A percentile compares a stretch with the other conserved stretches of the same genome.
Evolutionary conservation across 345 rosid genomes (phyloP).

Genomic region (Acer campestre): DNA sequence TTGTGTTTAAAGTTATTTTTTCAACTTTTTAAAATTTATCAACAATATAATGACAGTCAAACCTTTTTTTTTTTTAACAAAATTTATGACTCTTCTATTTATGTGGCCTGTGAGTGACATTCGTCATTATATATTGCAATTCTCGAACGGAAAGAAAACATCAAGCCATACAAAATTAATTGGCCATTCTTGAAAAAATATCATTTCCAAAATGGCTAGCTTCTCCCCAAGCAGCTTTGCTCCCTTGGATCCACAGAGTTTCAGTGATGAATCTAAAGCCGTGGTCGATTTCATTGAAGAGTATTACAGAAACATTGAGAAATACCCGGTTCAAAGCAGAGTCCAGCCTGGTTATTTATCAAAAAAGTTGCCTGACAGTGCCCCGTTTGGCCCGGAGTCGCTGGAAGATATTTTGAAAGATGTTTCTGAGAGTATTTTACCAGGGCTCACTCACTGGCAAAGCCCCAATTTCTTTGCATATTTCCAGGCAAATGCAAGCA

Average conservation of each 20-base stretch:
- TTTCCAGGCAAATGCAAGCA: conserved; percentile 35
- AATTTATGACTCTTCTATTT: too few relatives aligned
- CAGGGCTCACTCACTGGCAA: conserved; percentile 44
- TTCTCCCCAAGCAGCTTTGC: neutral
- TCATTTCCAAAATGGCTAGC: conserved; percentile 9
- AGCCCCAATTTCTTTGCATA: conserved; percentile 35
- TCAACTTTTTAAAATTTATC: too few relatives aligned
- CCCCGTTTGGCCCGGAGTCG: conserved; percentile 26
- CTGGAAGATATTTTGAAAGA: conserved; percentile 29
- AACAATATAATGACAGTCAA: too few relatives aligned
- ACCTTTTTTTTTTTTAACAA: too few relatives aligned
- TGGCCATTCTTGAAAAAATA: too few relatives aligned
- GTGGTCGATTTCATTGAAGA: conserved; percentile 29
- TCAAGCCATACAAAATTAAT: too few relatives aligned
- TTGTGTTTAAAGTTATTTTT: accelerated
- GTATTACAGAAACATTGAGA: conserved; percentile 30
- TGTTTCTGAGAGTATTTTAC: conserved; percentile 15
- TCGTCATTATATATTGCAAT: too few relatives aligned
- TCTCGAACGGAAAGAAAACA: too few relatives aligned
- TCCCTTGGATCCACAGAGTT: conserved; percentile 18
- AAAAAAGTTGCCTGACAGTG: conserved; percentile 12
- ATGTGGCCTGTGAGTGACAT: too few relatives aligned
- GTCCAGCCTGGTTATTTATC: conserved; percentile 31
- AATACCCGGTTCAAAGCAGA: conserved; percentile 34
- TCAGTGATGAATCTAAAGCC: conserved; percentile 23